Percentiles rank a stretch among this genome's conserved stretches.
phyloP scores from a whole-genome alignment of 2,329 filamentous ascomycete species.

The Xylariomycetidae sp. region DNA sequence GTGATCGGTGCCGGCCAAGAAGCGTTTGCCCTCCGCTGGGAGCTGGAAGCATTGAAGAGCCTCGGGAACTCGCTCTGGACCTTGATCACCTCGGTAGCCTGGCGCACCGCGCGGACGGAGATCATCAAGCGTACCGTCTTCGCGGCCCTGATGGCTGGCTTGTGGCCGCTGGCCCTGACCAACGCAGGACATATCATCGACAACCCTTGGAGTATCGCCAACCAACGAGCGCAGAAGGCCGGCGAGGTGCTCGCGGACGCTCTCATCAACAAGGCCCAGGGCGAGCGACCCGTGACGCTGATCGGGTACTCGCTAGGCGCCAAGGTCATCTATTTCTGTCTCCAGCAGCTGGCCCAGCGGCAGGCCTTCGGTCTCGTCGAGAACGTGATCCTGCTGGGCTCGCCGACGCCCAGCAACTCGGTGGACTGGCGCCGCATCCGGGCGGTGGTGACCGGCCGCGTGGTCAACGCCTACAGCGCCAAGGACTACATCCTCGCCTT shows the following conservation, averaged over 20 bases:
- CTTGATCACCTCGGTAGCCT: conserved; percentile 78
- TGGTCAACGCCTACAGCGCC: conserved; percentile 84
- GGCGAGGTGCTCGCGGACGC: conserved; percentile 73
- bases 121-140: conserved; percentile 48
- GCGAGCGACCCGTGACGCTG: conserved; percentile 75
- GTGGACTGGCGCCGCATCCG: conserved; percentile 74
- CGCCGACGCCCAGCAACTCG: conserved; percentile 68
- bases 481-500: conserved; percentile 87
- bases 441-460: conserved; percentile 72
- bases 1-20: conserved; percentile 66
- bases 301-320: conserved; percentile 81
- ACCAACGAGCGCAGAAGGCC: conserved; percentile 71
- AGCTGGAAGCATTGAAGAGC: conserved; percentile 70
- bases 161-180: conserved; percentile 60
- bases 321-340: conserved; percentile 75
- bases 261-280: conserved; percentile 76
- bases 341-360: conserved; percentile 70
- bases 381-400: conserved; percentile 76
- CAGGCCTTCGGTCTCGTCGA: conserved; percentile 82
- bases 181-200: conserved; percentile 72
- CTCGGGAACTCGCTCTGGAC: conserved; percentile 75
- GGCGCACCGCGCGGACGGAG: conserved; percentile 61
- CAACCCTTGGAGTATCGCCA: conserved; percentile 76
- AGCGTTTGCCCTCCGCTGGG: conserved; percentile 79
- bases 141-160: conserved; percentile 51